A percentile compares a stretch with the other conserved stretches of the same genome.
These are phyloP conservation scores for Aspergillus luchuensis DNA, from an alignment of 2,329 filamentous ascomycete species.

Conservation along the genomic window DNA sequence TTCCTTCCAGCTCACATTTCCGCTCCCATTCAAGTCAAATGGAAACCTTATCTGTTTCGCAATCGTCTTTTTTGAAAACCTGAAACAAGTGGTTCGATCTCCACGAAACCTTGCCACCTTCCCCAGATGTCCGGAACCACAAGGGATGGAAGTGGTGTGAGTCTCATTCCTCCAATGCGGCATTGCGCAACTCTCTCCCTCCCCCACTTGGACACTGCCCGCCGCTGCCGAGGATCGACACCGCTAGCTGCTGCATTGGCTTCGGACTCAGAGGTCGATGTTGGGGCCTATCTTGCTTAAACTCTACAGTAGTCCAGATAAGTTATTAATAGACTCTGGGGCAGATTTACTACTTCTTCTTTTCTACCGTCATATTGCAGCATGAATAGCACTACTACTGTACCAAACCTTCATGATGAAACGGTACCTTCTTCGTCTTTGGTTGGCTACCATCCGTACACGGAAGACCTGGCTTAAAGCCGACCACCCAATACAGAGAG, in stretches of 20 bases:
- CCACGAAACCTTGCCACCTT: conserved; percentile 2
- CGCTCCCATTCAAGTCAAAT: not conserved
- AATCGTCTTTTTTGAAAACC: not conserved
- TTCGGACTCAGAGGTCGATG: not conserved
- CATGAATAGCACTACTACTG: not conserved
- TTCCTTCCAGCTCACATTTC: not conserved
- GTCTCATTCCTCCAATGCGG: not conserved
- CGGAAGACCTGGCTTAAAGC: not conserved
- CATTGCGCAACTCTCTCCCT: not conserved
- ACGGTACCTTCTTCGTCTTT: too few relatives aligned
- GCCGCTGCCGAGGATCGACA: conserved; percentile 7
- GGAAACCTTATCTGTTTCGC: not conserved
- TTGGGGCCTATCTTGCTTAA: conserved; percentile 4
- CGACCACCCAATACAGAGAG: too few relatives aligned
- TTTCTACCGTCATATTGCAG: not conserved
- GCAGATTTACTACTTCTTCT: not conserved
- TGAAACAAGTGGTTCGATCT: not conserved
- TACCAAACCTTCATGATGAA: too few relatives aligned
- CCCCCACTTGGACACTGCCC: not conserved
- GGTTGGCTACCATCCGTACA: not conserved
- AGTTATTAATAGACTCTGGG: conserved; percentile 5
- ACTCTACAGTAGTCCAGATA: conserved; percentile 9
- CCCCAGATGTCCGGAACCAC: not conserved
- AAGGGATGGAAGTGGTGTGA: not conserved
- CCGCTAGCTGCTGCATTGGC: conserved; percentile 8